Conservation (phyloP, 2,329 filamentous ascomycete genomes). For the Alternaria conjuncta region DNA sequence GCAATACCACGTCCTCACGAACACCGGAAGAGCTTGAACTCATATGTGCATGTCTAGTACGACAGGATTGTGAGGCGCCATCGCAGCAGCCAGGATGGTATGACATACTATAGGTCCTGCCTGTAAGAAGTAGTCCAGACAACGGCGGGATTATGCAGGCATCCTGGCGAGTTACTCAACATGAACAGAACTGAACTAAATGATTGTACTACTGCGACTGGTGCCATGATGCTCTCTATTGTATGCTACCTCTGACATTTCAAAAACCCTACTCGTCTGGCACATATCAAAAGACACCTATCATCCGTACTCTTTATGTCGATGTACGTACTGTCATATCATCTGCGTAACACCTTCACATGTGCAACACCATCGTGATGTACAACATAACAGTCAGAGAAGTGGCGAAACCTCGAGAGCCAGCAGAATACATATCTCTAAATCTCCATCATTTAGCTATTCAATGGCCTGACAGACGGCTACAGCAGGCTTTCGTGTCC, state of each 20-base stretch:
- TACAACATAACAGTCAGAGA: neutral
- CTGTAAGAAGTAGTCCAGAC: neutral
- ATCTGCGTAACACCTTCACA: neutral
- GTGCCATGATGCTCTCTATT: neutral
- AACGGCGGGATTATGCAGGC: neutral
- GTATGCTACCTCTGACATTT: neutral
- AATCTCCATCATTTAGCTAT: no score
- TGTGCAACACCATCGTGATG: neutral
- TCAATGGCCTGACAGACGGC: neutral
- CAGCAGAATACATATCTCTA: neutral
- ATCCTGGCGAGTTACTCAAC: neutral
- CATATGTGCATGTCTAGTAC: neutral
- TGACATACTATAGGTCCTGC: neutral
- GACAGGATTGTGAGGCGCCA: neutral
- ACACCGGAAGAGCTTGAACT: neutral
- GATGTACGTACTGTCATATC: neutral
- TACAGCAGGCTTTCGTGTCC: neutral
- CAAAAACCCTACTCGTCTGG: neutral
- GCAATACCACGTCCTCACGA: slow-evolving; percentile 46
- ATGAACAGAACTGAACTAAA: neutral
- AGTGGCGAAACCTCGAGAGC: neutral
- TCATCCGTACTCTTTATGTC: neutral
- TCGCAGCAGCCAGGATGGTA: neutral
- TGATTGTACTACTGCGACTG: neutral
- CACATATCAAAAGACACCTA: neutral